phyloP scores from a whole-genome alignment of 352 stramenopile species.

The Phytophthora europaea region DNA sequence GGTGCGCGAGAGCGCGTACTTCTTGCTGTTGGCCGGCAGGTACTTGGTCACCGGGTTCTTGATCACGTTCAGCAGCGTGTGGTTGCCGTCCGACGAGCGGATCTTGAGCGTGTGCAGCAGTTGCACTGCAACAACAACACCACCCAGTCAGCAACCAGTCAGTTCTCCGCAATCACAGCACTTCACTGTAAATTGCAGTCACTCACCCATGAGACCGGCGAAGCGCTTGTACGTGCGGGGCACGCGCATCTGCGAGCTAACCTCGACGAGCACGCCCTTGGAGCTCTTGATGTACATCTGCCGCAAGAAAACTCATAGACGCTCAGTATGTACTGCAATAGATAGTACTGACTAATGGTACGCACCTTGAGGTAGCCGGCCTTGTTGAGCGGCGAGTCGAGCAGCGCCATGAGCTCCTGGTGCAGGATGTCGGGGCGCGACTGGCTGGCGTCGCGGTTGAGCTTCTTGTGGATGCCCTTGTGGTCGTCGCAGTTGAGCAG shows the following conservation, averaged over 20 bases:
- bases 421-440: conserved; percentile 99
- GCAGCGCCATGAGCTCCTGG: conserved; percentile 98
- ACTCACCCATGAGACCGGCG: conserved; percentile 94
- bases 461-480: conserved; percentile 95
- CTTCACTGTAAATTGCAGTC: not conserved
- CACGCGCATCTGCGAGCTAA: conserved; percentile 98
- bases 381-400: conserved; percentile 99
- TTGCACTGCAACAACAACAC: conserved; percentile 91
- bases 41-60: conserved; percentile 99
- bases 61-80: conserved; percentile 99
- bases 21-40: conserved; percentile 95
- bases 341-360: not conserved
- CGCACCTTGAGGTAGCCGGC: conserved; percentile 95
- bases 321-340: not conserved
- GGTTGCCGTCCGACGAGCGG: conserved; percentile 96
- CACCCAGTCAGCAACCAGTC: conserved; percentile 18
- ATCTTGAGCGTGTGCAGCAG: conserved; percentile 99
- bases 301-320: not conserved
- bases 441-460: conserved; percentile 96
- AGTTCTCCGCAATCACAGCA: conserved; percentile 13
- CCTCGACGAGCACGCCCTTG: conserved; percentile 98
- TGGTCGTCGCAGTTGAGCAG: conserved; percentile 99
- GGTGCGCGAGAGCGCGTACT: conserved; percentile 96
- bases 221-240: conserved; percentile 99
- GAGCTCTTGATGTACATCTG: conserved; percentile 96